Conservation (phyloP, 1,284 basidiomycete genomes). For the Ustilago lituana region DNA sequence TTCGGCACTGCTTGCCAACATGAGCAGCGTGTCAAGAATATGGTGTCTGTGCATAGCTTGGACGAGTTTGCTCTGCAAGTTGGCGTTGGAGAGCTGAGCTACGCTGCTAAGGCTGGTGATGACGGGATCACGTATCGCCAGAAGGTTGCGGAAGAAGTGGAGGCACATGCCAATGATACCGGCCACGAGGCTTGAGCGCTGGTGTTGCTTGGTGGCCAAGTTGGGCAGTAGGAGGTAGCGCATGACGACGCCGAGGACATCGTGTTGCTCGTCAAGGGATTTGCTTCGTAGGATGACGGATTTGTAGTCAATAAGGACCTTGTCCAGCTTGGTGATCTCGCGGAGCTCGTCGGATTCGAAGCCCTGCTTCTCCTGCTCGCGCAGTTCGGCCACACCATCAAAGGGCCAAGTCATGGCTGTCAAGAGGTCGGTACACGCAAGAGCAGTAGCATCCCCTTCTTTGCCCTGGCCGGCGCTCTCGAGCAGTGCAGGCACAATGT, state of each 20-base stretch:
- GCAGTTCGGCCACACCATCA: slow-evolving; percentile 58
- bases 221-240: slow-evolving; percentile 61
- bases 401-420: slow-evolving; percentile 67
- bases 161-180: slow-evolving; percentile 64
- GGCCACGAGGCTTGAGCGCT: slow-evolving; percentile 57
- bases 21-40: slow-evolving; percentile 62
- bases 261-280: slow-evolving; percentile 41
- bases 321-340: slow-evolving; percentile 50
- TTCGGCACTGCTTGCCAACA: slow-evolving; percentile 63
- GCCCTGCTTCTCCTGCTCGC: slow-evolving; percentile 55
- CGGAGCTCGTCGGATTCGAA: slow-evolving; percentile 51
- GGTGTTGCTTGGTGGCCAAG: slow-evolving; percentile 54
- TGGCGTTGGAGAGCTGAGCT: slow-evolving; percentile 53
- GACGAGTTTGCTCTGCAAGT: slow-evolving; percentile 61
- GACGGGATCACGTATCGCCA: slow-evolving; percentile 63
- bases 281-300: slow-evolving; percentile 57
- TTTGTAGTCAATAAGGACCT: slow-evolving; percentile 62
- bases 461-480: slow-evolving; percentile 56
- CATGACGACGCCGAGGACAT: slow-evolving; percentile 58
- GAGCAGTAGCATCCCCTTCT: slow-evolving; percentile 57
- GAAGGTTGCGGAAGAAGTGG: slow-evolving; percentile 65
- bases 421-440: slow-evolving; percentile 65
- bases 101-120: slow-evolving; percentile 54
- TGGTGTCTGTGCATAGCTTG: slow-evolving; percentile 53
- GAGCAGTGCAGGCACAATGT: slow-evolving; percentile 64